Conservation (phyloP, 768 basidiomycete genomes). For the Lyophyllum shimeji region DNA sequence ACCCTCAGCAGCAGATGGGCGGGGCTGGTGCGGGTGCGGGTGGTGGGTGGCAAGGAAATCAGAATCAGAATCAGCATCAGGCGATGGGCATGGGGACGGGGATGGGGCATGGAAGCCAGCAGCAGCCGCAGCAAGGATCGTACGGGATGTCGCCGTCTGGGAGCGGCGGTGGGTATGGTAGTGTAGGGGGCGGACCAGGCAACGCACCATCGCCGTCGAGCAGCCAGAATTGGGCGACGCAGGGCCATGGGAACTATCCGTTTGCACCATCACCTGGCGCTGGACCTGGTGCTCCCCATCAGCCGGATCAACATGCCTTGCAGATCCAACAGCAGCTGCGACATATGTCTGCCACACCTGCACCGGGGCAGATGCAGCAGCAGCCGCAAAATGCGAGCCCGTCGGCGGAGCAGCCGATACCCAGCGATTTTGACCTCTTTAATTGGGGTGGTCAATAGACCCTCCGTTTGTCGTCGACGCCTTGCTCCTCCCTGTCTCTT, state of each 20-base stretch:
- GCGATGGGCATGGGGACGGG: conserved; percentile 25
- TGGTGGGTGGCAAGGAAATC: conserved; percentile 19
- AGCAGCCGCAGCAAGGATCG: conserved; percentile 23
- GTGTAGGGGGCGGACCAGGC: conserved; percentile 19
- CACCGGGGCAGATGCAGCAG: conserved; percentile 38
- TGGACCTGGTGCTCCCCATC: conserved; percentile 20
- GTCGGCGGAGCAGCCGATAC: conserved; percentile 37
- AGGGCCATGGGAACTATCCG: conserved; percentile 31
- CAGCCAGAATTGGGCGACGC: conserved; percentile 31
- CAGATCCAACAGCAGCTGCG: conserved; percentile 38
- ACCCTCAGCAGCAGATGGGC: conserved; percentile 20
- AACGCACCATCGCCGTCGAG: conserved; percentile 31
- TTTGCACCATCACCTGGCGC: conserved; percentile 36
- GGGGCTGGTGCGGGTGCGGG: too few species aligned
- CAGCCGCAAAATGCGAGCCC: conserved; percentile 28
- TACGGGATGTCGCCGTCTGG: conserved; percentile 46
- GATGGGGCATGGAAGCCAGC: conserved; percentile 21
- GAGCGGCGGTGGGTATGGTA: conserved; percentile 29
- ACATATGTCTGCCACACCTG: conserved; percentile 53
- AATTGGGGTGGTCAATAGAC: conserved; percentile 49
- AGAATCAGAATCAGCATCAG: conserved; percentile 29
- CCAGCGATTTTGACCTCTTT: conserved; percentile 57
- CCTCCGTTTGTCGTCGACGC: neutral
- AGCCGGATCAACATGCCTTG: conserved; percentile 27
- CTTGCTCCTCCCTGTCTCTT: neutral